Percentiles rank a stretch among this genome's conserved stretches.
These are phyloP conservation scores for Papiliotrema fonsecae DNA, from an alignment of 1,284 basidiomycete species.

Conservation along the genomic window DNA sequence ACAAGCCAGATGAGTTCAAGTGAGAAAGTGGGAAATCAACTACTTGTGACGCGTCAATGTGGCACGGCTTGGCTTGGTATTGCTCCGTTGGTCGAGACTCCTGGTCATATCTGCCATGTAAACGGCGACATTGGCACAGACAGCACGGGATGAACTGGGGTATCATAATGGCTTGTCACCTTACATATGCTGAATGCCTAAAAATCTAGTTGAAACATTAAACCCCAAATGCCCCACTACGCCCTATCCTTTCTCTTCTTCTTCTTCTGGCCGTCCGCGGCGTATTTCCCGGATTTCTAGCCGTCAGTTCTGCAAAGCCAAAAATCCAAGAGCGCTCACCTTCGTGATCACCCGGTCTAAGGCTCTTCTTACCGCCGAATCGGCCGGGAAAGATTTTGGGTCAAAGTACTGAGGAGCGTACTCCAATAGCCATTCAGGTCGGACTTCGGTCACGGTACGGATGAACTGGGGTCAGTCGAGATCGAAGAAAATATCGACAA, in stretches of 20 bases:
- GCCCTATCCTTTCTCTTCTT: conserved; percentile 21
- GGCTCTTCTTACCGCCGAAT: conserved; percentile 39
- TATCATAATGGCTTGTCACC: no score
- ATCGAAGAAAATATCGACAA: no score
- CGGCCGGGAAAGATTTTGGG: conserved; percentile 37
- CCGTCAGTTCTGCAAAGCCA: background rate
- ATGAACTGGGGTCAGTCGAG: no score
- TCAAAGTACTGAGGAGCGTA: conserved; percentile 69
- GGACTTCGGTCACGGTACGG: conserved; percentile 83
- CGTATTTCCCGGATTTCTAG: conserved; percentile 19
- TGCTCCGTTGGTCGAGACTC: no score
- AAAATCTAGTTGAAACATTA: background rate
- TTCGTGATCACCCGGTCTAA: conserved; percentile 38
- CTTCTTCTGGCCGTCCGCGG: conserved; percentile 18
- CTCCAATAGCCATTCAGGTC: conserved; percentile 87
- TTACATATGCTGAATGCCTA: background rate
- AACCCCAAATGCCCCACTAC: conserved; percentile 6
- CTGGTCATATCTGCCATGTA: no score
- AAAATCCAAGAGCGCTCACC: conserved; percentile 7
- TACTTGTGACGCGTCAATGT: no score
- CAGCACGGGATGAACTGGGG: no score
- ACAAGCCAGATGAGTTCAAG: no score
- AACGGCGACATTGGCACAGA: no score
- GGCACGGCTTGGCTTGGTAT: no score
- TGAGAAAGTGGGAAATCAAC: no score